phyloP scores from a whole-genome alignment of 148 eudicot genomes.

The Rhododendron griersonianum region DNA sequence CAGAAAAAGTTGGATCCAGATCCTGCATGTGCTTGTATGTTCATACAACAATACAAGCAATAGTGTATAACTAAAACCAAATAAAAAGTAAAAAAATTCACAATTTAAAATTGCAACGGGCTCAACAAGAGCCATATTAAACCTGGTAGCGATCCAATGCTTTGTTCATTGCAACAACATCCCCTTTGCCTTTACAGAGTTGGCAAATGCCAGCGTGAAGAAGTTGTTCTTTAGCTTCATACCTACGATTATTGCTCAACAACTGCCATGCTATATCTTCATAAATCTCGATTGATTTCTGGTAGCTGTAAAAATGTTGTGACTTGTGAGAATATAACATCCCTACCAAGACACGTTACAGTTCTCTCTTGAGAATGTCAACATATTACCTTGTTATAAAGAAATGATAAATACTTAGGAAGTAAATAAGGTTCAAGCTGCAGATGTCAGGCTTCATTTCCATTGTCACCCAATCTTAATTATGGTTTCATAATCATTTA shows the following conservation, averaged over 20 bases:
- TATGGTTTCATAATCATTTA: background rate
- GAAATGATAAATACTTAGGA: background rate
- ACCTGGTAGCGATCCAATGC: slow-evolving; percentile 67
- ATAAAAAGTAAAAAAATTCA: background rate
- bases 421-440: background rate
- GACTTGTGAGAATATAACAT: background rate
- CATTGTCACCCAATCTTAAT: background rate
- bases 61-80: no score
- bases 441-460: background rate
- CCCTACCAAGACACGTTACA: background rate
- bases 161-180: slow-evolving; percentile 46
- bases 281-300: slow-evolving; percentile 53
- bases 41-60: background rate
- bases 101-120: background rate
- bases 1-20: slow-evolving; percentile 51
- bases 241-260: slow-evolving; percentile 45
- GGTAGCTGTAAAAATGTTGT: slow-evolving; percentile 38
- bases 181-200: slow-evolving; percentile 70
- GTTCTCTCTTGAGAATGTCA: background rate
- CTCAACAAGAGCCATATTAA: background rate
- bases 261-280: slow-evolving; percentile 66
- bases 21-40: slow-evolving; percentile 28
- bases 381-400: background rate
- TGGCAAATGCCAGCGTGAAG: slow-evolving; percentile 82
- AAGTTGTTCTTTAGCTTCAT: slow-evolving; percentile 66